Evolutionary conservation across 495 filamentous ascomycete genomes (phyloP).

Genomic region (Rostrohypoxylon terebratum): DNA sequence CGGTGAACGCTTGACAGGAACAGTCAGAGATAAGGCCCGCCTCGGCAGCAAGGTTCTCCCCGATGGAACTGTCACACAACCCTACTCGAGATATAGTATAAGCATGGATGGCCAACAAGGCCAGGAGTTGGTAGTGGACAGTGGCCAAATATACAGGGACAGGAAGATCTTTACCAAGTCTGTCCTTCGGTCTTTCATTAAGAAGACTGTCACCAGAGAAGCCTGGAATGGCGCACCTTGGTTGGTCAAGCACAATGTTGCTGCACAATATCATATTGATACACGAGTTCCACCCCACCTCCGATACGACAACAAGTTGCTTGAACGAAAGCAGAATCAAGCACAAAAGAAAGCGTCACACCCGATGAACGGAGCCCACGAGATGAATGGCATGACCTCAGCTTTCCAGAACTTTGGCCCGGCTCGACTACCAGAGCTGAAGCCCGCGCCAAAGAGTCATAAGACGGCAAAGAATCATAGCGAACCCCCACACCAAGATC

Average conservation of each 20-base stretch:
- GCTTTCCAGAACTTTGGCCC: slow-evolving; percentile 59
- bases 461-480: slow-evolving; percentile 67
- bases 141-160: slow-evolving; percentile 85
- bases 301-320: slow-evolving; percentile 80
- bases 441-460: slow-evolving; percentile 81
- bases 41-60: slow-evolving; percentile 69
- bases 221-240: slow-evolving; percentile 95
- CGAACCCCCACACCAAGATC: slow-evolving; percentile 35
- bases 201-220: slow-evolving; percentile 90
- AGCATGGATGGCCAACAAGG: slow-evolving; percentile 74
- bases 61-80: slow-evolving; percentile 72
- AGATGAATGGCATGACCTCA: slow-evolving; percentile 53
- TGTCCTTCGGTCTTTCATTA: slow-evolving; percentile 92
- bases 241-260: slow-evolving; percentile 89
- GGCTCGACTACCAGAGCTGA: slow-evolving; percentile 75
- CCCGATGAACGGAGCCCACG: slow-evolving; percentile 51
- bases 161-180: slow-evolving; percentile 95
- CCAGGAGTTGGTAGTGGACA: slow-evolving; percentile 82
- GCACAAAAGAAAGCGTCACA: slow-evolving; percentile 74
- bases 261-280: slow-evolving; percentile 84
- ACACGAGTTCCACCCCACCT: slow-evolving; percentile 85
- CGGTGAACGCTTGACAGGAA: slow-evolving; percentile 77
- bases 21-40: slow-evolving; percentile 87
- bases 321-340: slow-evolving; percentile 76
- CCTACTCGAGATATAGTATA: slow-evolving; percentile 85